These are phyloP conservation scores for Chytriomyces sp. DNA, from an alignment of 192 early-diverging fungal genomes.

Conservation along the genomic window DNA sequence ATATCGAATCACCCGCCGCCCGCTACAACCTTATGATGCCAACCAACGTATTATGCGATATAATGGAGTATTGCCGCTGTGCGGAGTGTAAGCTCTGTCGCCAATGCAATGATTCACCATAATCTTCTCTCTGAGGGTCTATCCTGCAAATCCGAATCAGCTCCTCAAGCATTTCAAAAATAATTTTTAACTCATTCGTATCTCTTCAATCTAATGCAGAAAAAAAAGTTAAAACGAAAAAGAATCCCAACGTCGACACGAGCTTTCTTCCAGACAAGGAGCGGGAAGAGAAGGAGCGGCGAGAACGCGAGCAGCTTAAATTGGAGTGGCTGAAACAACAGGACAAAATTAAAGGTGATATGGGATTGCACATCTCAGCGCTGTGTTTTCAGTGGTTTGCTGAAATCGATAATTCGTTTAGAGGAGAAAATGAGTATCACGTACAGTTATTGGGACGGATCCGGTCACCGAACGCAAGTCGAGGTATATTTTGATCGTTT, in stretches of 20 bases:
- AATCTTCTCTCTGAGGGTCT: constrained; percentile 56
- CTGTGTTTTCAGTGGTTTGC: no score
- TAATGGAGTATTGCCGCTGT: no score
- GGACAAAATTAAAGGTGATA: constrained; percentile 76
- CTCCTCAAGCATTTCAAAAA: neutral
- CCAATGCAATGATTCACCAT: neutral
- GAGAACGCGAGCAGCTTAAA: constrained; percentile 73
- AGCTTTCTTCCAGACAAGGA: constrained; percentile 90
- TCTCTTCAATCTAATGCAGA: neutral
- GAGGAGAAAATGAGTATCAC: constrained; percentile 83
- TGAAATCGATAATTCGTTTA: neutral
- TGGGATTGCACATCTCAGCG: neutral
- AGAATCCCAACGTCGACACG: constrained; percentile 91
- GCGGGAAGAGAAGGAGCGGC: constrained; percentile 78
- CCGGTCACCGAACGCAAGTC: constrained; percentile 86
- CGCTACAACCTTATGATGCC: no score
- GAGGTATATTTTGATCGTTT: no score
- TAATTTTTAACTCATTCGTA: neutral
- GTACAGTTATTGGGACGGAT: constrained; percentile 96
- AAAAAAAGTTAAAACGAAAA: constrained; percentile 58
- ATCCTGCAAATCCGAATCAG: neutral
- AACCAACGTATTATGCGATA: no score
- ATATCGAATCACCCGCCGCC: no score
- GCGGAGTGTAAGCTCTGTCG: no score
- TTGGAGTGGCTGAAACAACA: constrained; percentile 85